Conservation (phyloP, 768 basidiomycete genomes). For the Boletus sp. region DNA sequence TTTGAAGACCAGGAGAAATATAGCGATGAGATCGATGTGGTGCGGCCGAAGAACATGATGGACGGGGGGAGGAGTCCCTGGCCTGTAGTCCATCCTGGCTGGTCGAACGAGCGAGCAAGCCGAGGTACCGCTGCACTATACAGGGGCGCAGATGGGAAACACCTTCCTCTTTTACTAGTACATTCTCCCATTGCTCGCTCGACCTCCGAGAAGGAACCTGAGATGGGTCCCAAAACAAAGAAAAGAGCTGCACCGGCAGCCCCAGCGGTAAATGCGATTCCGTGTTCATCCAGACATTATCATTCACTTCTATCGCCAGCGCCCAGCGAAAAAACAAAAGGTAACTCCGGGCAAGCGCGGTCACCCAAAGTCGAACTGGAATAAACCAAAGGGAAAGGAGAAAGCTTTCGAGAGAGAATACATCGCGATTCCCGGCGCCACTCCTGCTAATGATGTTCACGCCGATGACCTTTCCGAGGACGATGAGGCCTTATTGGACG, state of each 20-base stretch:
- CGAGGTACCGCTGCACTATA: neutral
- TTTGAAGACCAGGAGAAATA: conserved; percentile 63
- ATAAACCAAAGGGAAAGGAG: conserved; percentile 51
- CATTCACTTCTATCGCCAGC: conserved; percentile 24
- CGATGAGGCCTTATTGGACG: conserved; percentile 62
- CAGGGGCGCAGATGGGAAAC: conserved; percentile 12
- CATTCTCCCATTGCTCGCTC: neutral
- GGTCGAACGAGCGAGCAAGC: neutral
- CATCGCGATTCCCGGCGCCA: conserved; percentile 56
- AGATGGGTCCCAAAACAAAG: conserved; percentile 30
- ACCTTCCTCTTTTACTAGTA: conserved; percentile 26
- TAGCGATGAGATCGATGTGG: conserved; percentile 65
- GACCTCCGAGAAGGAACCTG: neutral
- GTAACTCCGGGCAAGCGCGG: conserved; percentile 31
- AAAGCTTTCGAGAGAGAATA: conserved; percentile 56
- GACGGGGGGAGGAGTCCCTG: conserved; percentile 55
- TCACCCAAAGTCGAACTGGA: conserved; percentile 25
- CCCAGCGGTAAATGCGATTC: conserved; percentile 24
- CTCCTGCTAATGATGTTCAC: conserved; percentile 11
- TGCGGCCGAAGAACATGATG: conserved; percentile 74
- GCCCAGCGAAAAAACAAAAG: conserved; percentile 63
- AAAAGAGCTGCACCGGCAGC: conserved; percentile 36
- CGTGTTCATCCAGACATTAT: neutral
- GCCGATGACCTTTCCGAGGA: conserved; percentile 61
- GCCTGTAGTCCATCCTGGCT: conserved; percentile 26